These are phyloP conservation scores for Cladosporium sp. DNA, from an alignment of 2,329 filamentous ascomycete species.

Conservation along the genomic window DNA sequence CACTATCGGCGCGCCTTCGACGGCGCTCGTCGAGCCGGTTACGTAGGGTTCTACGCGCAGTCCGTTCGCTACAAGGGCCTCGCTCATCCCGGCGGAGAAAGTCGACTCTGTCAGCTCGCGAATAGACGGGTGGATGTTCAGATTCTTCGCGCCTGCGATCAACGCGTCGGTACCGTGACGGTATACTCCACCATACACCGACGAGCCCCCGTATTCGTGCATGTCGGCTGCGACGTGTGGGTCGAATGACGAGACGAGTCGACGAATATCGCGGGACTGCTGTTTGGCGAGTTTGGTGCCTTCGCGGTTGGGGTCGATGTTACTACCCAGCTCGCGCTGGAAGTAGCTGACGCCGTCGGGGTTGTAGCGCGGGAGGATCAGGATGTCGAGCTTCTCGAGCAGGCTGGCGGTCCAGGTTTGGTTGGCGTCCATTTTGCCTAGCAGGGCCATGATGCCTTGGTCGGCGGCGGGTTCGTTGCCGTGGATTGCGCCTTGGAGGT, in stretches of 20 bases:
- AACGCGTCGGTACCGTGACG: conserved; percentile 31
- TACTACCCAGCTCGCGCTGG: conserved; percentile 20
- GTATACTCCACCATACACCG: conserved; percentile 24
- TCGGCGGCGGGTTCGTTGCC: conserved; percentile 38
- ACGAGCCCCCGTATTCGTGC: conserved; percentile 32
- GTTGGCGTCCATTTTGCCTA: conserved; percentile 31
- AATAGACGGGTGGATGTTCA: conserved; percentile 27
- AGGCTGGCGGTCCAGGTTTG: conserved; percentile 5
- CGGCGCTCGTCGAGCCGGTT: conserved; percentile 22
- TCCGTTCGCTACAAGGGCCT: conserved; percentile 23
- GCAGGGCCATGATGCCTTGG: conserved; percentile 32
- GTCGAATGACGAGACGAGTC: conserved; percentile 26
- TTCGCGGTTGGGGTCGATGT: conserved; percentile 21
- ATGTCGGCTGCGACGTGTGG: conserved; percentile 33
- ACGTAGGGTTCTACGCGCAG: conserved; percentile 34
- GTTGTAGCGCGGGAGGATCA: conserved; percentile 19
- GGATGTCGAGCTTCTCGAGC: conserved; percentile 24
- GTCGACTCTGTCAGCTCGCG: conserved; percentile 28
- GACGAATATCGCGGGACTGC: conserved; percentile 30
- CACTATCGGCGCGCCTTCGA: not conserved
- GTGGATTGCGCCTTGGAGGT: conserved; percentile 35
- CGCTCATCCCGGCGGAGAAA: conserved; percentile 27
- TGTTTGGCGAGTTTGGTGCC: conserved; percentile 28
- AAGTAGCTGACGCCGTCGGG: conserved; percentile 22
- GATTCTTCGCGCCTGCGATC: conserved; percentile 25